Conservation (phyloP, 108 stramenopile genomes). For the Conticribra weissflogii region DNA sequence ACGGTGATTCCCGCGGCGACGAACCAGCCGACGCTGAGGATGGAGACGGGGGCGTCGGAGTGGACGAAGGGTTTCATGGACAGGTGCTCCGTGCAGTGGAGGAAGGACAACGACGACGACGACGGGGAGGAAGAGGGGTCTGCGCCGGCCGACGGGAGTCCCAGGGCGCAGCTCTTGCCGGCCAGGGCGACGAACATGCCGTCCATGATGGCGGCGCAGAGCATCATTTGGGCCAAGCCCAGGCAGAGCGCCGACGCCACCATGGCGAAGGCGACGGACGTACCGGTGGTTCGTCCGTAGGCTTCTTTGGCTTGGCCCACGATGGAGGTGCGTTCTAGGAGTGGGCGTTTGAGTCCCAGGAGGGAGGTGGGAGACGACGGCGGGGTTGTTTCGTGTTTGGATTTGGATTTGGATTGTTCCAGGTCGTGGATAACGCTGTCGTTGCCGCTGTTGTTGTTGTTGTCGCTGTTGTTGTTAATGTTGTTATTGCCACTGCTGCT, state of each 20-base stretch:
- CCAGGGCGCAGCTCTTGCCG: constrained; percentile 42
- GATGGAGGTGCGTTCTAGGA: constrained; percentile 30
- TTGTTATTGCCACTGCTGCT: not conserved
- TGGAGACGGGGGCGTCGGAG: constrained; percentile 36
- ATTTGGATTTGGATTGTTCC: no score
- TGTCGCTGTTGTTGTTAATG: not conserved
- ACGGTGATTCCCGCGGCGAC: constrained; percentile 27
- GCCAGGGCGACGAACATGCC: constrained; percentile 33
- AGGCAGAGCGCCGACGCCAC: constrained; percentile 38
- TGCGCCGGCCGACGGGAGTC: constrained; percentile 15
- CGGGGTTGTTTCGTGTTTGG: no score
- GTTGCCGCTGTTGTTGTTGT: not conserved
- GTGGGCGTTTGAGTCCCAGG: constrained; percentile 8
- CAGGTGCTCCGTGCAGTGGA: constrained; percentile 30
- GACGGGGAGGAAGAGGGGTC: no score
- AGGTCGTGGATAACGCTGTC: no score
- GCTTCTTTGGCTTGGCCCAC: constrained; percentile 39
- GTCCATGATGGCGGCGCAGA: constrained; percentile 43
- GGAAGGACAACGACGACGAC: constrained; percentile 4
- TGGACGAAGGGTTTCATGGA: constrained; percentile 41
- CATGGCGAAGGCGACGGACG: constrained; percentile 37
- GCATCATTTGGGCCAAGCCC: constrained; percentile 37
- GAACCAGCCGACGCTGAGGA: constrained; percentile 31
- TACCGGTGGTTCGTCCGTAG: constrained; percentile 20
- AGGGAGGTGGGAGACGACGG: not conserved